phyloP scores from a whole-genome alignment of 352 stramenopile genomes.

The Phytophthora palmivora region DNA sequence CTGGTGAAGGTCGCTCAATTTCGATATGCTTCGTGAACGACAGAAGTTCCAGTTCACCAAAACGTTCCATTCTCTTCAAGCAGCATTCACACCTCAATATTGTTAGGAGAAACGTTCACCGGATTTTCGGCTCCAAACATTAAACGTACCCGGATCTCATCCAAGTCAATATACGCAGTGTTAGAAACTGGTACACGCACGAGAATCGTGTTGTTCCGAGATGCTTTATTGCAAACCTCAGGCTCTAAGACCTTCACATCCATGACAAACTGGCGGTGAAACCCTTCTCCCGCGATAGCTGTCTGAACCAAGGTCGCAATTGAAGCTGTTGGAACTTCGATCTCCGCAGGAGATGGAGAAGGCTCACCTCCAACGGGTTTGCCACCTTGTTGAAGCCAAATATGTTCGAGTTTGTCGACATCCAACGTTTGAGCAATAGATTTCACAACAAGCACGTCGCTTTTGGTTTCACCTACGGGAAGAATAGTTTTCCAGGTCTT shows the following conservation, averaged over 20 bases:
- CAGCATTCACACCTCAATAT: neutral
- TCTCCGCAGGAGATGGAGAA: slow-evolving; percentile 4
- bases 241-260: slow-evolving; percentile 36
- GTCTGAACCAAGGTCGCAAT: slow-evolving; percentile 31
- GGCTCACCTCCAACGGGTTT: neutral
- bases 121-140: neutral
- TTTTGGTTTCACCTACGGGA: slow-evolving; percentile 5
- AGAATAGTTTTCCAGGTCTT: slow-evolving; percentile 11
- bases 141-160: slow-evolving; percentile 54
- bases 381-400: slow-evolving; percentile 21
- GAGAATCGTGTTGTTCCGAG: slow-evolving; percentile 33
- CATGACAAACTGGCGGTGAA: slow-evolving; percentile 51
- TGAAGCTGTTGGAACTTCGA: slow-evolving; percentile 7
- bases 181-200: slow-evolving; percentile 49
- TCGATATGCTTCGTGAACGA: slow-evolving; percentile 69
- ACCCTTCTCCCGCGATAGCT: slow-evolving; percentile 45
- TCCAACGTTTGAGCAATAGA: slow-evolving; percentile 14
- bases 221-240: slow-evolving; percentile 5
- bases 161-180: slow-evolving; percentile 59
- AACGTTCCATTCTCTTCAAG: slow-evolving; percentile 63
- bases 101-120: neutral
- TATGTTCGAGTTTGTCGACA: slow-evolving; percentile 27
- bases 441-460: slow-evolving; percentile 21
- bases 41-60: slow-evolving; percentile 48
- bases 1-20: slow-evolving; percentile 60